Percentiles rank a stretch among this genome's conserved stretches.
Conservation (phyloP, 2,329 filamentous ascomycete genomes). For the Fusarium chuoi region DNA sequence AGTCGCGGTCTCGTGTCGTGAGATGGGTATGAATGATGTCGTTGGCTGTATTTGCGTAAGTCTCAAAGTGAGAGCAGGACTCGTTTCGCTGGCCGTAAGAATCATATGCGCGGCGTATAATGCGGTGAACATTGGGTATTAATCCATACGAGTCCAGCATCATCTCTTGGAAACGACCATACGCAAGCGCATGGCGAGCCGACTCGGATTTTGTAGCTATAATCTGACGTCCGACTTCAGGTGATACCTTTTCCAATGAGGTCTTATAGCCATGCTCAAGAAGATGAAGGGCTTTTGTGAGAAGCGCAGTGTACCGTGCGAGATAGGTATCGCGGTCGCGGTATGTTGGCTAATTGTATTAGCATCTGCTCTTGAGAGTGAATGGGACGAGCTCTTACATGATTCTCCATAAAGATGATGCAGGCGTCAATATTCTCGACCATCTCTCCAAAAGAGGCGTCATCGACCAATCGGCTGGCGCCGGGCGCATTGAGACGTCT, state of each 20-base stretch:
- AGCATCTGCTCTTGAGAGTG: not conserved
- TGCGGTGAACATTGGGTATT: slow-evolving; percentile 65
- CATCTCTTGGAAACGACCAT: slow-evolving; percentile 69
- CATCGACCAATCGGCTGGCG: slow-evolving; percentile 85
- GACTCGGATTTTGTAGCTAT: slow-evolving; percentile 66
- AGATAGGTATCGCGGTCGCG: slow-evolving; percentile 89
- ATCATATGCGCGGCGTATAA: slow-evolving; percentile 63
- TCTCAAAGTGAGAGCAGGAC: slow-evolving; percentile 57
- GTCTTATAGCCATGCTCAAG: slow-evolving; percentile 67
- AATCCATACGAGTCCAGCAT: slow-evolving; percentile 66
- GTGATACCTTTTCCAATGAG: slow-evolving; percentile 63
- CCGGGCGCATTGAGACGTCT: slow-evolving; percentile 91
- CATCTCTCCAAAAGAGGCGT: slow-evolving; percentile 88
- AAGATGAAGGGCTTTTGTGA: slow-evolving; percentile 73
- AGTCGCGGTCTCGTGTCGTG: slow-evolving; percentile 62
- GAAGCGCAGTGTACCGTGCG: slow-evolving; percentile 84
- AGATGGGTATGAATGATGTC: slow-evolving; percentile 66
- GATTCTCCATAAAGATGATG: slow-evolving; percentile 89
- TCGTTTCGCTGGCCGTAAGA: slow-evolving; percentile 59
- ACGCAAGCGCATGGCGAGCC: slow-evolving; percentile 67
- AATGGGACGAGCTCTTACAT: slow-evolving; percentile 64
- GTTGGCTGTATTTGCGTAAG: slow-evolving; percentile 64
- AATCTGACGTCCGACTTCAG: slow-evolving; percentile 66
- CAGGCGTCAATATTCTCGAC: slow-evolving; percentile 88
- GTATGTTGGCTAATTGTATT: slow-evolving; percentile 73